Evolutionary conservation across 352 stramenopile genomes (phyloP).

Genomic region (Blastocystis sp.): DNA sequence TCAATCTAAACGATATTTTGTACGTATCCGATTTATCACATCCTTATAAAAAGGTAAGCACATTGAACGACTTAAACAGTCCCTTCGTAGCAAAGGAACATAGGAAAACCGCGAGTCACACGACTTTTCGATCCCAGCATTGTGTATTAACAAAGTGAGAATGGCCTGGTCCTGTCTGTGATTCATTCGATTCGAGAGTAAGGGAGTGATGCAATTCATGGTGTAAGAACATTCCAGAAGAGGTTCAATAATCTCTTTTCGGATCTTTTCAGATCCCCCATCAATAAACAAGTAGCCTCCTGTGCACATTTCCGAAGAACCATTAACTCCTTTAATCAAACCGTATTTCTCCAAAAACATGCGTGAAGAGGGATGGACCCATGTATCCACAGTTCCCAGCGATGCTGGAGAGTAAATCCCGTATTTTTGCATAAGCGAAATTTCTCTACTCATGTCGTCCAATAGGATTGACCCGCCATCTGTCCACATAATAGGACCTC

Average conservation of each 20-base stretch:
- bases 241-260: background rate
- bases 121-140: background rate
- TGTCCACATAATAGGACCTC: background rate
- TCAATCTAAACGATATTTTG: background rate
- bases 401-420: background rate
- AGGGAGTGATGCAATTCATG: background rate
- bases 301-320: background rate
- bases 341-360: background rate
- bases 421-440: background rate
- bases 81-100: background rate
- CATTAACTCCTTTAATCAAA: background rate
- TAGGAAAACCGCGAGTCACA: background rate
- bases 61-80: background rate
- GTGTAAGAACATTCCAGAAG: background rate
- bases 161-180: background rate
- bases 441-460: background rate
- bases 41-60: background rate
- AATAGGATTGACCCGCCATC: background rate
- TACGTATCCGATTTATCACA: background rate
- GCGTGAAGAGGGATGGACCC: background rate
- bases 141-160: background rate
- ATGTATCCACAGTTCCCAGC: background rate
- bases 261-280: background rate
- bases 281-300: background rate
- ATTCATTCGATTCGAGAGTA: background rate